Evolutionary conservation across 2,329 filamentous ascomycete genomes (phyloP), one percentile per base, ranked within the genome.

Genomic region (Talaromyces funiculosus): DNA sequence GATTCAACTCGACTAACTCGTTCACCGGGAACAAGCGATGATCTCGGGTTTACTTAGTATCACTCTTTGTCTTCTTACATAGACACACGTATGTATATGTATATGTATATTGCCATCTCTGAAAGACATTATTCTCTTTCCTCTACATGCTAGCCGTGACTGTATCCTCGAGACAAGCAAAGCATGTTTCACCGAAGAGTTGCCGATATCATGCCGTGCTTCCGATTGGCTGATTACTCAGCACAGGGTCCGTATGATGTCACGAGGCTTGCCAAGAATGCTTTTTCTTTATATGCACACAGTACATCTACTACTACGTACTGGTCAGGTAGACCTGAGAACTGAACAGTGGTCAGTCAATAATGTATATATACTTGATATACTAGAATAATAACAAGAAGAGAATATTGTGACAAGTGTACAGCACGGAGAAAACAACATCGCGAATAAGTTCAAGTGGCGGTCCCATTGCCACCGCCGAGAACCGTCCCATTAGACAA

Each of bases 401-500:
- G 29, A 53, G 24, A 33, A 26, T 29, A 29, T 53, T 20, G 29
- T 35, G 35, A 20, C 4, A 53, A 53, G 29, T 35, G 5, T 20
- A 33, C 26, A 35, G 47, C 29, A 53, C 14, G n/a, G 26, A 29
- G 26, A 47, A 22, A 20, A 51, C n/a, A 31, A n/a, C n/a, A 49
- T n/a, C 2, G 18, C 26, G 33, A 10, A 31, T 33, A 9, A 33
- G 14, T 16, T 37, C 35, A 53, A 10, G 38, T 47, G 22, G 49
- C 37, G 20, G 57, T 54, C 22, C 38, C 47, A 10, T 59, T 59
- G 45, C 57, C 57, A 16, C 59, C 55, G 33, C 72, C 72, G 7
- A 73, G 64, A 10, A 68, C 66, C 33, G 67, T 69, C 12, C 70
- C 69, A 59, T 73, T 68, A 7, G 64, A 62, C 56, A 67, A 62